Evolutionary conservation across 2,329 filamentous ascomycete genomes (phyloP).

Genomic region (Eurotiales sp.): DNA sequence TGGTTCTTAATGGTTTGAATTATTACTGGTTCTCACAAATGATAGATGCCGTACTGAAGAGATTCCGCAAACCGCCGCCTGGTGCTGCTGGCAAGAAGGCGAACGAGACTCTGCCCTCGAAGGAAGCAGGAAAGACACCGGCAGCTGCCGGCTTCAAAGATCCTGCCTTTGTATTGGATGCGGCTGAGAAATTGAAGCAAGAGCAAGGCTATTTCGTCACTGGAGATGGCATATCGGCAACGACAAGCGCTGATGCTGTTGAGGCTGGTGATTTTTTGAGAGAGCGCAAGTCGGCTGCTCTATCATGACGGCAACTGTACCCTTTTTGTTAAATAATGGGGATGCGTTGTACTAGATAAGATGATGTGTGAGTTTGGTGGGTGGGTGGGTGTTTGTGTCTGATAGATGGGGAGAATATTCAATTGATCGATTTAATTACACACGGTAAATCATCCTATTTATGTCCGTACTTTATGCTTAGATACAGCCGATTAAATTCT

Average conservation of each 20-base stretch:
- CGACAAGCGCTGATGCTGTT: constrained; percentile 4
- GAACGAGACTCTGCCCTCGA: constrained; percentile 18
- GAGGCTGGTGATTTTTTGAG: constrained; percentile 7
- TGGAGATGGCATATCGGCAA: constrained; percentile 20
- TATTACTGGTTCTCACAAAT: constrained; percentile 67
- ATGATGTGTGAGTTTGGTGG: background rate
- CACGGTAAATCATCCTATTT: too few species aligned
- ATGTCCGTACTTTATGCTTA: background rate
- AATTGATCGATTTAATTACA: background rate
- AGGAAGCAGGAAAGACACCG: too few species aligned
- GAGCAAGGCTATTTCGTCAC: constrained; percentile 26
- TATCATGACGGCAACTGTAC: background rate
- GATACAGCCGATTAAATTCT: background rate
- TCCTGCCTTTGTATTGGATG: constrained; percentile 34
- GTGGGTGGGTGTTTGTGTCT: background rate
- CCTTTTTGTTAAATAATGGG: background rate
- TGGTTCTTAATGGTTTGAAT: constrained; percentile 60
- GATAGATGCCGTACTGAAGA: constrained; percentile 61
- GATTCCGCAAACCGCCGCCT: constrained; percentile 50
- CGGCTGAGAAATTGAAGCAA: constrained; percentile 21
- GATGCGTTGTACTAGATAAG: background rate
- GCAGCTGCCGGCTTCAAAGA: constrained; percentile 15
- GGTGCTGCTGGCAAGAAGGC: constrained; percentile 25
- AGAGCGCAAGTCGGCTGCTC: constrained; percentile 4
- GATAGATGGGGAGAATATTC: background rate